phyloP scores from a whole-genome alignment of 345 rosid genomes.

The Jatropha curcas region DNA sequence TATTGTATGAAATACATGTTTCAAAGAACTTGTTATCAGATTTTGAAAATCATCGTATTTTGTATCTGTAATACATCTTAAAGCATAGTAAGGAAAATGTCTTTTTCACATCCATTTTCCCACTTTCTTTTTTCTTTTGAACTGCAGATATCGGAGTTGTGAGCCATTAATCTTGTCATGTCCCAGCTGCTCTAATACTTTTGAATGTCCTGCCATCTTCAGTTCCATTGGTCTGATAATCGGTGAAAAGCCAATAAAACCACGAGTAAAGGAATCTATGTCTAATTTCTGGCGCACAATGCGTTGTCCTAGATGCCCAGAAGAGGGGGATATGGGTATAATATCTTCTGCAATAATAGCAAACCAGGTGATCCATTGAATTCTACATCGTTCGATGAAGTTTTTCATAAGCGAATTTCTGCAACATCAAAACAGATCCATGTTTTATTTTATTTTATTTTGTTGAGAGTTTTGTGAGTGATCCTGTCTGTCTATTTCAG shows the following conservation, averaged over 20 bases:
- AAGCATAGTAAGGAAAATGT: background rate
- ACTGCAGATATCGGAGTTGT: conserved; percentile 71
- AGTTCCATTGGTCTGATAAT: conserved; percentile 45
- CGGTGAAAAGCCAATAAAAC: conserved; percentile 35
- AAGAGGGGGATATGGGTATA: conserved; percentile 58
- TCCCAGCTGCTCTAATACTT: conserved; percentile 76
- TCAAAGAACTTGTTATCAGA: background rate
- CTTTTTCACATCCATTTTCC: background rate
- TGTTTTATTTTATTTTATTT: background rate
- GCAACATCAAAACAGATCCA: background rate
- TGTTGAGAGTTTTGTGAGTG: conserved; percentile 10
- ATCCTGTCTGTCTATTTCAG: conserved; percentile 41
- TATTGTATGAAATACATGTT: background rate
- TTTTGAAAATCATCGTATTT: background rate
- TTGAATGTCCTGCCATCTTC: conserved; percentile 71
- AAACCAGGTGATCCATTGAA: conserved; percentile 59
- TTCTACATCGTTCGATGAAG: background rate
- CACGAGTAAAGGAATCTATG: conserved; percentile 48
- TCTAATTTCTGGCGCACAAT: conserved; percentile 64
- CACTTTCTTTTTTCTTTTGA: background rate
- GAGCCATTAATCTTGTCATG: conserved; percentile 76
- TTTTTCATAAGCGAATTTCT: background rate
- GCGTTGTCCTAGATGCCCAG: conserved; percentile 76
- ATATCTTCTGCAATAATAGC: conserved; percentile 80
- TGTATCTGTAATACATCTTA: background rate